Evolutionary conservation across 495 filamentous ascomycete species (phyloP), one percentile per base, ranked within the genome.

Genomic region (Aspergillus cristatus): DNA sequence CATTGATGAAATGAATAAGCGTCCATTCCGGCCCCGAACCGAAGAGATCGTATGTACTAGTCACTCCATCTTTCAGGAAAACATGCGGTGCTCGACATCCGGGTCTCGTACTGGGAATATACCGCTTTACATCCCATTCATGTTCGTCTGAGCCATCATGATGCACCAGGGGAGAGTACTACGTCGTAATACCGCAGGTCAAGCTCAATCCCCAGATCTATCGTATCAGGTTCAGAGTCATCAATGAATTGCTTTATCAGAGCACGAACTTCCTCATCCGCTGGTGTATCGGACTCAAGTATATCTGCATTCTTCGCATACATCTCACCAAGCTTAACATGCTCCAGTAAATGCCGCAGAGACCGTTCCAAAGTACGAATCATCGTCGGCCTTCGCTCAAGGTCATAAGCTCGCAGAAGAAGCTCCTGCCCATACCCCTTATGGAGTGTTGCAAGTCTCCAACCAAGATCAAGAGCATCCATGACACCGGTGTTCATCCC

Each of bases 401-500:
- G 2, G 17, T 55, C 44, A 34, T 63, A 63, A 0, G 49, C 46
- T 4, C 41, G 18, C 3, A 59, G 38, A 2, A 60, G 29, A 2
- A 28, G 1, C 6, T 17, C 6, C 8, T 48, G 43, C 18, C 45
- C 48, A 32, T 37, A 40, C n/a, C 53, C 46, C 11, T 55, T 37
- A 17, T 46, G 8, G 7, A 49, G 36, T 0, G 51, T 47, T 1
- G 53, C 47, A 1, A 65, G 38, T 26, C 54, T 58, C 58, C 56
- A 65, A 15, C 42, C 54, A 2, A 62, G 38, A 39, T 58, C 48
- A 31, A 38, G 38, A 3, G 48, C 51, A 41, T 65, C 60, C 10
- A 34, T 51, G n/a, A 61, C 25, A 2, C 50, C 57, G 6, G 41
- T 54, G 32, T 63, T 61, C 49, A 61, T 54, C 2, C 55, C 55